Conservation (phyloP, 2,329 filamentous ascomycete genomes). For the Aureobasidium uvarum region DNA sequence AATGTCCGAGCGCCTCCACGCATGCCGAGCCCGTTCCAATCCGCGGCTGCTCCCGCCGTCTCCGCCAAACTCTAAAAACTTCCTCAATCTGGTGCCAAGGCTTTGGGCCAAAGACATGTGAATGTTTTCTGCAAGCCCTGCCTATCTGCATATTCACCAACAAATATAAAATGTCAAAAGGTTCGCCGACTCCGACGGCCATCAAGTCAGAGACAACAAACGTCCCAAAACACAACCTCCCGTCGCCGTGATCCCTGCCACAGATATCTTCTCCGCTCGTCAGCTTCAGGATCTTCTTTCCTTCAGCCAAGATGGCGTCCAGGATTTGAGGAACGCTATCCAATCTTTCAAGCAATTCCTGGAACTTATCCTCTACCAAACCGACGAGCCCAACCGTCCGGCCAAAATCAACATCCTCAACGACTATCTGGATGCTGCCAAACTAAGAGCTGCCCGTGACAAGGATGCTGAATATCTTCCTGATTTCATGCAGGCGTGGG, state of each 20-base stretch:
- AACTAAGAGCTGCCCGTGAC: constrained; percentile 50
- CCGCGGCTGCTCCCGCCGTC: constrained; percentile 7
- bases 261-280: constrained; percentile 57
- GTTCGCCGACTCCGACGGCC: constrained; percentile 20
- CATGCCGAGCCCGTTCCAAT: constrained; percentile 10
- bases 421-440: constrained; percentile 66
- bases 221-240: constrained; percentile 17
- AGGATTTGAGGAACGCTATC: constrained; percentile 66
- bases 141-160: not conserved
- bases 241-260: constrained; percentile 1
- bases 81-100: constrained; percentile 9
- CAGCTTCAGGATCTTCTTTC: constrained; percentile 67
- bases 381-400: constrained; percentile 48
- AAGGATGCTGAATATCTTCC: constrained; percentile 64
- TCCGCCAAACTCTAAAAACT: constrained; percentile 21
- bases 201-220: constrained; percentile 6
- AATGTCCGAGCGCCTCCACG: not conserved
- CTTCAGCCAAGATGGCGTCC: constrained; percentile 66
- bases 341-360: constrained; percentile 70
- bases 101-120: not conserved
- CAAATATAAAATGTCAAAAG: constrained; percentile 15
- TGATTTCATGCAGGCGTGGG: constrained; percentile 86
- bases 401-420: constrained; percentile 59
- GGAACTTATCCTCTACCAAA: constrained; percentile 59
- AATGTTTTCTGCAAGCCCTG: constrained; percentile 21